Percentiles rank a stretch among this genome's conserved stretches.
These are phyloP conservation scores for Tulasnella sp. DNA, from an alignment of 768 basidiomycete species.

Conservation along the genomic window DNA sequence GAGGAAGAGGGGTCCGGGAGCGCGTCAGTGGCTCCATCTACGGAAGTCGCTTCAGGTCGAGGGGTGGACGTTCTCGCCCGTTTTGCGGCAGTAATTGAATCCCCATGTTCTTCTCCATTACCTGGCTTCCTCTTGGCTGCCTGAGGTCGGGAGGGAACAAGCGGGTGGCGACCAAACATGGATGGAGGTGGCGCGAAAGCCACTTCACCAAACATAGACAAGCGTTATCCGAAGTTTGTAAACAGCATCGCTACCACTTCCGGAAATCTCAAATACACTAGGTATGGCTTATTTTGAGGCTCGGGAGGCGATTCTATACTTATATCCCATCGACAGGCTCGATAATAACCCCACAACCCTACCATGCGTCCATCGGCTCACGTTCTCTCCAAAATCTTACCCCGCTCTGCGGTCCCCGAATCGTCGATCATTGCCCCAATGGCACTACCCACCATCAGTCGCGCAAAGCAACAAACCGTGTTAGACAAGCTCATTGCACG, in stretches of 20 bases:
- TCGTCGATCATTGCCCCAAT: not conserved
- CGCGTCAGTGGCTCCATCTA: not conserved
- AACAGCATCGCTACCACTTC: not conserved
- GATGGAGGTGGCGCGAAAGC: not conserved
- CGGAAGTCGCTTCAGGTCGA: not conserved
- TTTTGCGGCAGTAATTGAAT: not conserved
- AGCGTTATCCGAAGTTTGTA: not conserved
- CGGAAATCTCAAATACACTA: not conserved
- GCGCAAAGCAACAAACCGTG: conserved; percentile 22
- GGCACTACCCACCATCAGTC: conserved; percentile 7
- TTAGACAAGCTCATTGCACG: conserved; percentile 33
- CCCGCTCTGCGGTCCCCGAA: conserved; percentile 25
- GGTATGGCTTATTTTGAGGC: not conserved
- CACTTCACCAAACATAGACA: not conserved
- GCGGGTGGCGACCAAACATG: not conserved
- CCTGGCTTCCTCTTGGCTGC: not conserved
- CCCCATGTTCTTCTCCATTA: not conserved
- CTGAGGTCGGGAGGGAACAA: not conserved
- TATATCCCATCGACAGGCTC: not conserved
- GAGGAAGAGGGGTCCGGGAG: not conserved
- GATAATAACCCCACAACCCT: not conserved
- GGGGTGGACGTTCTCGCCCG: not conserved
- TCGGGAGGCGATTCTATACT: not conserved
- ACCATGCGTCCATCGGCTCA: conserved; percentile 27
- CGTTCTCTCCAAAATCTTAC: conserved; percentile 30